These are phyloP conservation scores for Micractinium conductrix DNA, from an alignment of 139 green algal genomes.

Conservation along the genomic window DNA sequence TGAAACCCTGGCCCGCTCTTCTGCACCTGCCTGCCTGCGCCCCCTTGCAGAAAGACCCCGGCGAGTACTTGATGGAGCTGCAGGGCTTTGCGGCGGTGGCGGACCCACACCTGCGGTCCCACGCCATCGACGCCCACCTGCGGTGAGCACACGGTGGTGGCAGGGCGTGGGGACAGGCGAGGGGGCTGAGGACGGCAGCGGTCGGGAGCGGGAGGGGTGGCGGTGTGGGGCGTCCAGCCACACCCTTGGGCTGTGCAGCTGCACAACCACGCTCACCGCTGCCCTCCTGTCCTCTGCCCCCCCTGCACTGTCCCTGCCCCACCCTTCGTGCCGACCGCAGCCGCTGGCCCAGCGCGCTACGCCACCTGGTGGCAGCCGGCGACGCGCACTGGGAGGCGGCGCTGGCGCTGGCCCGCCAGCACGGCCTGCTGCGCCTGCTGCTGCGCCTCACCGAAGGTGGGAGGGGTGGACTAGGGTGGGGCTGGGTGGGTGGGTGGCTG, in stretches of 20 bases:
- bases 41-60: slow-evolving; percentile 82
- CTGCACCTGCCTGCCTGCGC: not conserved
- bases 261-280: not conserved
- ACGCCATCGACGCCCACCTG: slow-evolving; percentile 84
- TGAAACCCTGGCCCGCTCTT: too few species aligned
- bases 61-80: slow-evolving; percentile 90
- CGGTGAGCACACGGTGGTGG: not conserved
- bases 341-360: slow-evolving; percentile 67
- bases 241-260: not conserved
- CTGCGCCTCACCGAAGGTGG: slow-evolving; percentile 52
- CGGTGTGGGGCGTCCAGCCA: not conserved
- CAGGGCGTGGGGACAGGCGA: not conserved
- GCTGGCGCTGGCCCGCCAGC: slow-evolving; percentile 69
- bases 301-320: not conserved
- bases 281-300: not conserved
- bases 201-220: not conserved
- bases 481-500: not conserved
- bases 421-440: slow-evolving; percentile 80
- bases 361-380: slow-evolving; percentile 70
- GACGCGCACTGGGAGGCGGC: slow-evolving; percentile 62
- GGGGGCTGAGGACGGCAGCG: not conserved
- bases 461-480: not conserved
- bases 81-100: slow-evolving; percentile 57
- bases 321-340: not conserved
- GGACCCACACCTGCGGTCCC: slow-evolving; percentile 42